phyloP scores from a whole-genome alignment of 75 land plant genomes.

The Sequoiadendron giganteum region DNA sequence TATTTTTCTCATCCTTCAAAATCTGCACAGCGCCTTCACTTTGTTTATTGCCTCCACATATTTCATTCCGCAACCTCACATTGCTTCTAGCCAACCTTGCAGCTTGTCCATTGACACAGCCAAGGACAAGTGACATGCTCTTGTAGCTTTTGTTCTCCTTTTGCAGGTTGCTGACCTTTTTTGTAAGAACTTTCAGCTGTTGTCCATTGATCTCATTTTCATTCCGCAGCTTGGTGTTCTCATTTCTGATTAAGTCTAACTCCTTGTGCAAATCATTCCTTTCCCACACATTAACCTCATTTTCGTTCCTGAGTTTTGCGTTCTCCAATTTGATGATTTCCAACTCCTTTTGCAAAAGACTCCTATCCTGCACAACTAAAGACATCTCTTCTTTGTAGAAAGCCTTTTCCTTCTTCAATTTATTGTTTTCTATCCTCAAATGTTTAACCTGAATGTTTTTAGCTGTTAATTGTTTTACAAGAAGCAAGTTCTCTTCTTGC shows the following conservation, averaged over 20 bases:
- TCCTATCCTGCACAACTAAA: neutral
- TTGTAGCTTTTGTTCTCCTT: neutral
- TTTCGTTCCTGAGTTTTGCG: neutral
- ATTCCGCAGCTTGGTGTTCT: neutral
- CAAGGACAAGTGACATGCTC: slow-evolving; percentile 7
- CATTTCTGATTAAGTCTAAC: neutral
- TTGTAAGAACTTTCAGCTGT: neutral
- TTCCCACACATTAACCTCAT: neutral
- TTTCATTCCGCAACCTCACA: neutral
- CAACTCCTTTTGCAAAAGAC: neutral
- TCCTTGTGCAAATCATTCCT: neutral
- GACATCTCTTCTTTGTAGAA: neutral
- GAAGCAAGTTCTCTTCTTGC: neutral
- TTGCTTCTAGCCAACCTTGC: slow-evolving; percentile 3
- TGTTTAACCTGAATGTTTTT: slow-evolving; percentile 18
- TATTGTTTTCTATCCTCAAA: slow-evolving; percentile 35
- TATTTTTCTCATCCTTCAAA: slow-evolving; percentile 3
- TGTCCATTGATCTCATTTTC: neutral
- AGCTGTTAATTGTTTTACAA: neutral
- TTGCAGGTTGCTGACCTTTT: neutral
- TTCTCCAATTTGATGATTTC: neutral
- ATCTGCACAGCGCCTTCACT: neutral
- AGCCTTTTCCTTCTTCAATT: slow-evolving; percentile 31
- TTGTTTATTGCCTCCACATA: neutral
- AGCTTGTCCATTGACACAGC: neutral